Evolutionary conservation across 2,329 filamentous ascomycete genomes (phyloP), one percentile per base, ranked within the genome.

Genomic region (Aaosphaeria pasadenensis): DNA sequence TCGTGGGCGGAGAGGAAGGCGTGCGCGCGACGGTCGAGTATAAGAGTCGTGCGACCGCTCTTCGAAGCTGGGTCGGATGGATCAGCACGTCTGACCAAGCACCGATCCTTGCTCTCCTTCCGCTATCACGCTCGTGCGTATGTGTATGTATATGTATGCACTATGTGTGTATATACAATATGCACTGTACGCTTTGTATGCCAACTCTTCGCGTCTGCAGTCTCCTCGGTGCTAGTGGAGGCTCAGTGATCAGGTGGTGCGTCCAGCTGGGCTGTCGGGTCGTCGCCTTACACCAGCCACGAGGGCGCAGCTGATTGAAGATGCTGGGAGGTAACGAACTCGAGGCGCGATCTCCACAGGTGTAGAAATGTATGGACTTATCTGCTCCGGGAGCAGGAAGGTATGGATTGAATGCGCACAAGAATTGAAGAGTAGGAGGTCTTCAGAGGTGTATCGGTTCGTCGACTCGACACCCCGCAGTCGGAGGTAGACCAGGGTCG

Each of bases 221-320:
- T 24, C 17, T 24, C 17, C 17, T 24, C 17, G 17, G 17, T 36
- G 33, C 13, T 17, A 28, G n/a, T 43, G 43, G 42, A 48, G 47
- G 40, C 33, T 38, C 31, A 13, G 11, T 38, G 28, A 7, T 67
- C 62, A 67, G 58, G 52, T 62, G 61, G 45, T 31, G 53, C n/a
- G 42, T 47, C 59, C 56, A 54, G 57, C 53, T 54, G 57, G 54
- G 43, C 58, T 46, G 36, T 48, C 43, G 39, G 43, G 48, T 36
- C 9, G 33, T 9, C n/a, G 33, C 33, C 9, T n/a, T 52, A 48
- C 51, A 24, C 43, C 54, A 62, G 59, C 61, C 59, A 60, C 62
- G 51, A 48, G 53, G 56, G 57, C 58, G 54, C 54, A 59, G 57
- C 53, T 42, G 56, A 48, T 49, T 58, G 49, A 51, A 44, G 40